phyloP scores from a whole-genome alignment of 768 basidiomycete species.

The Rhizopogon roseolus region DNA sequence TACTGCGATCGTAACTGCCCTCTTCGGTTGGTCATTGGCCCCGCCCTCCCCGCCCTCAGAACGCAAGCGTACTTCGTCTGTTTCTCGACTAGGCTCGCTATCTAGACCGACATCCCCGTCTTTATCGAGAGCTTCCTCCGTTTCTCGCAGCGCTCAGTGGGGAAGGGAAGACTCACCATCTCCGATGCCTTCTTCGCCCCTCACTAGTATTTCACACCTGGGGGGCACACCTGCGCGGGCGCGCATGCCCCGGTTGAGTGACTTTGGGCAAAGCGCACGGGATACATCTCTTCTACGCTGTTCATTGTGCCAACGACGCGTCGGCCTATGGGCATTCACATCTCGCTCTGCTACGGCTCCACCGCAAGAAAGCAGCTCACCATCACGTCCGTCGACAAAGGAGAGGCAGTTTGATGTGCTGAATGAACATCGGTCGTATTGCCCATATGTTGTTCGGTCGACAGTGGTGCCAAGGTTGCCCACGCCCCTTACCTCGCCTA shows the following conservation, averaged over 20 bases:
- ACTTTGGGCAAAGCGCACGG: constrained; percentile 14
- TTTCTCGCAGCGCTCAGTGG: constrained; percentile 14
- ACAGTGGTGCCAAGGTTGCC: constrained; percentile 59
- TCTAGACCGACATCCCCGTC: constrained; percentile 24
- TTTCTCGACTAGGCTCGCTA: constrained; percentile 24
- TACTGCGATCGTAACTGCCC: constrained; percentile 34
- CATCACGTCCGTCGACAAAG: constrained; percentile 16
- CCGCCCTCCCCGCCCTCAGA: constrained; percentile 19
- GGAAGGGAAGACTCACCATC: constrained; percentile 12
- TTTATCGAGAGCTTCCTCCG: constrained; percentile 28
- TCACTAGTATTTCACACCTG: constrained; percentile 16
- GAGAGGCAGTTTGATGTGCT: constrained; percentile 64
- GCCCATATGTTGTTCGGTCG: constrained; percentile 76
- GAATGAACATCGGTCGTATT: constrained; percentile 81
- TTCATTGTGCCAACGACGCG: constrained; percentile 66
- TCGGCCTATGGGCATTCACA: constrained; percentile 74
- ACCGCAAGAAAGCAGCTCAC: constrained; percentile 9
- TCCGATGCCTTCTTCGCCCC: constrained; percentile 9
- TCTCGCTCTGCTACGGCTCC: constrained; percentile 9
- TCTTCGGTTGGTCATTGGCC: constrained; percentile 46
- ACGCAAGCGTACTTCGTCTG: constrained; percentile 9
- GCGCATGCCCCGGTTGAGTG: constrained; percentile 6
- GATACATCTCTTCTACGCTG: constrained; percentile 61
- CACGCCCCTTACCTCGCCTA: constrained; percentile 20
- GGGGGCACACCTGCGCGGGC: constrained; percentile 11